Conservation (phyloP, 2,329 filamentous ascomycete genomes). For the Alternaria sp. region DNA sequence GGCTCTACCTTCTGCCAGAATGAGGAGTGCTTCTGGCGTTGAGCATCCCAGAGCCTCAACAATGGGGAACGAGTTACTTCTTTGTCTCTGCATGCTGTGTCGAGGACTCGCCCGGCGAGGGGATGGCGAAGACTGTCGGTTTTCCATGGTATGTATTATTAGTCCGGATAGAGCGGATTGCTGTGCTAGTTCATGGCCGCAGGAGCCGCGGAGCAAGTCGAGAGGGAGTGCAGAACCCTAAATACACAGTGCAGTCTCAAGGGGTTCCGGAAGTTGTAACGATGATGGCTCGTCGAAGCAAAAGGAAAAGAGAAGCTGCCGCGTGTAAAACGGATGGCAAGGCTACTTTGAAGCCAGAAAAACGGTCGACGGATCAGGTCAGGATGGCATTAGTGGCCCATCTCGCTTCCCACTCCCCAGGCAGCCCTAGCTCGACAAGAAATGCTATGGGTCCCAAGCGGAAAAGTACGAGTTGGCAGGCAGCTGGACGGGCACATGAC, state of each 20-base stretch:
- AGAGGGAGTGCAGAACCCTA: slow-evolving; percentile 3
- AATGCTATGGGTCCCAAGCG: slow-evolving; percentile 36
- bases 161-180: slow-evolving; percentile 28
- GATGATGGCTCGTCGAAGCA: slow-evolving; percentile 6
- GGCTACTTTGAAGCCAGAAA: slow-evolving; percentile 32
- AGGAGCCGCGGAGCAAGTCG: slow-evolving; percentile 25
- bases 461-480: slow-evolving; percentile 24
- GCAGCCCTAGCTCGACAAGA: slow-evolving; percentile 26
- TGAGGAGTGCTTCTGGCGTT: slow-evolving; percentile 46
- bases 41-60: slow-evolving; percentile 48
- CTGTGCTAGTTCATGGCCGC: slow-evolving; percentile 34
- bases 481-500: slow-evolving; percentile 44
- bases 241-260: slow-evolving; percentile 1
- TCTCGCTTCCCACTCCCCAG: slow-evolving; percentile 29
- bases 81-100: slow-evolving; percentile 36
- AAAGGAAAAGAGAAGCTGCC: slow-evolving; percentile 16
- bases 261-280: slow-evolving; percentile 1
- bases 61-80: slow-evolving; percentile 50
- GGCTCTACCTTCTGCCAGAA: slow-evolving; percentile 48
- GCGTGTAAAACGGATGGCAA: slow-evolving; percentile 21
- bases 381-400: slow-evolving; percentile 40
- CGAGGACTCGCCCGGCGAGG: slow-evolving; percentile 30
- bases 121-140: slow-evolving; percentile 36
- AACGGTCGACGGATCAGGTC: slow-evolving; percentile 34
- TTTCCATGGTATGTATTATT: slow-evolving; percentile 35